Evolutionary conservation across 208 protist genomes (phyloP).

Genomic region (Porcisia deanei): DNA sequence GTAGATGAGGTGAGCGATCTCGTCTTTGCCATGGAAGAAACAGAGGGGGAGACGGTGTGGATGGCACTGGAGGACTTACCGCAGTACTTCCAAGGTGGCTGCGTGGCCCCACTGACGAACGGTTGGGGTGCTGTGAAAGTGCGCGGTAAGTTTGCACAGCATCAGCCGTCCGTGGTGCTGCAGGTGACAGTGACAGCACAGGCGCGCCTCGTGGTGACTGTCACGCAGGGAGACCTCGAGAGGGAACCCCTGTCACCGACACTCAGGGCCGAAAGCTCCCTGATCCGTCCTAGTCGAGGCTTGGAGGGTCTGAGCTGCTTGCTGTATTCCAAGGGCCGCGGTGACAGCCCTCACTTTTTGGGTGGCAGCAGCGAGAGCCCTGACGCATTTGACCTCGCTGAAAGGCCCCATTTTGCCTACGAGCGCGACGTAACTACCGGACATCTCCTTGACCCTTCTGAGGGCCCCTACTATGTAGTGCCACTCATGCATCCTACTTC

Average conservation of each 20-base stretch:
- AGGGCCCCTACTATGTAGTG: slow-evolving; percentile 48
- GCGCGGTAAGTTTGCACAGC: slow-evolving; percentile 35
- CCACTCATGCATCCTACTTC: slow-evolving; percentile 29
- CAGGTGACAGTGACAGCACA: slow-evolving; percentile 41
- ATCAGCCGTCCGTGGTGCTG: slow-evolving; percentile 42
- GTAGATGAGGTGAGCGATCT: slow-evolving; percentile 31
- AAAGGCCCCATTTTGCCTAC: slow-evolving; percentile 36
- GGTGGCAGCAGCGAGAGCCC: slow-evolving; percentile 11
- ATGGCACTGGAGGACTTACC: slow-evolving; percentile 62
- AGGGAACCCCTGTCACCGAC: neutral
- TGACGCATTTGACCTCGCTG: slow-evolving; percentile 26
- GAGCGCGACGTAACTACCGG: slow-evolving; percentile 36
- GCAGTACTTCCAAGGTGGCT: slow-evolving; percentile 64
- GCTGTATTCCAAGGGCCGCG: slow-evolving; percentile 7
- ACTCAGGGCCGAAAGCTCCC: too few relatives aligned
- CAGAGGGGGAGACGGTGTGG: slow-evolving; percentile 35
- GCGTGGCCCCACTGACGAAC: slow-evolving; percentile 31
- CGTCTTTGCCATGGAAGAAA: slow-evolving; percentile 21
- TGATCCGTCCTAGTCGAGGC: neutral
- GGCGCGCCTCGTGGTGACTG: slow-evolving; percentile 33
- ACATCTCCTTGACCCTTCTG: slow-evolving; percentile 36
- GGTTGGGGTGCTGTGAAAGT: slow-evolving; percentile 36
- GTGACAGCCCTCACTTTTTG: slow-evolving; percentile 1
- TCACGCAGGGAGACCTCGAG: slow-evolving; percentile 39
- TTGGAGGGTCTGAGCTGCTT: slow-evolving; percentile 12